Conservation (phyloP, 805 yeast species). For the Myxozyma lipomycoides region DNA sequence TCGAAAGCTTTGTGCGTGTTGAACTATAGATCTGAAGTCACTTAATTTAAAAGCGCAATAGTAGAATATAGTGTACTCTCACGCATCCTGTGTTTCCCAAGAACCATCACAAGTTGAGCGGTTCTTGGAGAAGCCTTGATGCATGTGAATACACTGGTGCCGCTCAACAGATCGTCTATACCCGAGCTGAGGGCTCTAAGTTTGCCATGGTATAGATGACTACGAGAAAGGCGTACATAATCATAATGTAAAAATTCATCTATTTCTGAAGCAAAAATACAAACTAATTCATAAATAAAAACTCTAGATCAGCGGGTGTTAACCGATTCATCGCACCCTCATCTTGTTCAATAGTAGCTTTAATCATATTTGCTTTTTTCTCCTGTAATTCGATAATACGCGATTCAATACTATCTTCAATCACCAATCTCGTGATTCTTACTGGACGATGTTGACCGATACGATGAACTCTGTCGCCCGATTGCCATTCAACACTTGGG, state of each 20-base stretch:
- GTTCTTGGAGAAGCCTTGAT: neutral
- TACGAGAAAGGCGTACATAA: neutral
- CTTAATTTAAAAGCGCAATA: too few species aligned
- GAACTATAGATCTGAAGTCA: too few species aligned
- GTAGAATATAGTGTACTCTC: too few species aligned
- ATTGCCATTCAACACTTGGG: conserved; percentile 97
- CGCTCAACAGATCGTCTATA: neutral
- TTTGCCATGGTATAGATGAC: neutral
- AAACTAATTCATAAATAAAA: conserved; percentile 52
- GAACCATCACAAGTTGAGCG: too few species aligned
- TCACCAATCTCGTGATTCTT: conserved; percentile 83
- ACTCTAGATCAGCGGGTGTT: conserved; percentile 92
- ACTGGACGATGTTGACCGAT: conserved; percentile 96
- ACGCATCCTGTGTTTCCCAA: too few species aligned
- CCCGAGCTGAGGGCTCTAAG: neutral
- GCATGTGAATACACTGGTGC: neutral
- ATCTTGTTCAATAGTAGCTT: conserved; percentile 91
- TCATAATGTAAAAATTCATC: neutral
- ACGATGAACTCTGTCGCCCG: conserved; percentile 96
- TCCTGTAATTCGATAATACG: conserved; percentile 94
- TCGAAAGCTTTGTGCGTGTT: too few species aligned
- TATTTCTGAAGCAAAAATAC: neutral
- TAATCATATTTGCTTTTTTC: conserved; percentile 96
- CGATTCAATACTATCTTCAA: conserved; percentile 95
- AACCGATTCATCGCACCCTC: conserved; percentile 83